Conservation (phyloP, 768 basidiomycete species). For the Filobasidium floriforme region DNA sequence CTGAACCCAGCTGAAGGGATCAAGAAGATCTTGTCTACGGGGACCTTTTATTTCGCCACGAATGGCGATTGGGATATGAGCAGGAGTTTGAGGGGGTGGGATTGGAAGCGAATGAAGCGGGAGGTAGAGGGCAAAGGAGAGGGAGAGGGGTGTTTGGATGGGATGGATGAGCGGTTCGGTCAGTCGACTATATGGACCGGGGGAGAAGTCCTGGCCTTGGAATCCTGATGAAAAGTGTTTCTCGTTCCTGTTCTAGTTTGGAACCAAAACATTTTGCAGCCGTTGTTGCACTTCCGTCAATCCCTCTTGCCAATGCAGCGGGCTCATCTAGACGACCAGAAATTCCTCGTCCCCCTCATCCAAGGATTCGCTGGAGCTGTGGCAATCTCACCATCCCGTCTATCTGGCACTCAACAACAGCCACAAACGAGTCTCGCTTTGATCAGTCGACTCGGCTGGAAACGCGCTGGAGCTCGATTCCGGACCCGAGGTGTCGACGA, state of each 20-base stretch:
- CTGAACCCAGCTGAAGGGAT: constrained; percentile 88
- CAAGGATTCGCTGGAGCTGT: constrained; percentile 88
- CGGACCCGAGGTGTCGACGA: constrained; percentile 95
- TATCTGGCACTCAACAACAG: constrained; percentile 58
- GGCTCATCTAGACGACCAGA: constrained; percentile 59
- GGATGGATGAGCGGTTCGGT: constrained; percentile 22
- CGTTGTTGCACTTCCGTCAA: constrained; percentile 79
- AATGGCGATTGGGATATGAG: constrained; percentile 84
- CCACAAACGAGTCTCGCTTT: constrained; percentile 51
- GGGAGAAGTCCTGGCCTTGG: background rate
- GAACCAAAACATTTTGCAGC: constrained; percentile 85
- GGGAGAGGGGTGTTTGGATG: constrained; percentile 17
- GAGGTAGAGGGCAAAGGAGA: constrained; percentile 11
- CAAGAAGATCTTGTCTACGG: constrained; percentile 81
- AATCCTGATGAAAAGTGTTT: background rate
- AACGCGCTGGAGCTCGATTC: constrained; percentile 92
- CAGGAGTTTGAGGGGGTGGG: constrained; percentile 64
- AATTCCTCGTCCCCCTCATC: constrained; percentile 67
- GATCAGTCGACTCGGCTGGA: constrained; percentile 84
- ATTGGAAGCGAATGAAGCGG: constrained; percentile 52
- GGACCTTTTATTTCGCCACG: constrained; percentile 85
- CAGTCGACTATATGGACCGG: background rate
- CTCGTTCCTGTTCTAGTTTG: constrained; percentile 56
- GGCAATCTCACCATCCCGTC: constrained; percentile 60
- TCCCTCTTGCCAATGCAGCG: constrained; percentile 63